Evolutionary conservation across 2,329 filamentous ascomycete species (phyloP), one percentile per base, ranked within the genome.

Genomic region (Helotiales sp.): DNA sequence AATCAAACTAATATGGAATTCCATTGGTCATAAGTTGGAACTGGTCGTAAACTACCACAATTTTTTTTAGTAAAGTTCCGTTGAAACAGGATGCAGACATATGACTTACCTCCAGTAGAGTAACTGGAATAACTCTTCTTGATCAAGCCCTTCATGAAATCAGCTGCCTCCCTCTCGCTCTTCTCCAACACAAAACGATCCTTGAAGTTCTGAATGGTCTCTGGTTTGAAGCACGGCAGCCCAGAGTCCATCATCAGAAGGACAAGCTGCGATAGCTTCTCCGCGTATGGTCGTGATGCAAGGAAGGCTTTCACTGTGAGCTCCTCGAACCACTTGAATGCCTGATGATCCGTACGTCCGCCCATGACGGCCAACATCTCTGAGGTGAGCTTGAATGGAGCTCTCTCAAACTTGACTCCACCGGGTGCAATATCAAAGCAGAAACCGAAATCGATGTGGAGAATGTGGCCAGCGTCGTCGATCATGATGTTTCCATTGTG

Each of bases 401-500:
- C 96, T 26, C 96, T 91, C 83, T 99, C 96, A 77, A 99, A 99
- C 74, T 94, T 95, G 76, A 99, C 93, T 68, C 96, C 96, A 57
- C 96, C 96, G 0, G 96, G 96, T 1, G 94, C 96, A 74, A 99
- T 98, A 77, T 99, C 96, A 81, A 99, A 99, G 82, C 95, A 98
- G 86, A 99, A 99, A 10, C 96, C 96, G 77, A 99, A 99, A 79
- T 99, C 96, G 73, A 99, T 98, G 82, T 99, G 96, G 63, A 99
- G 87, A 75, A 99, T 97, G 80, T 99, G 96, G 3, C 96, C 96
- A 0, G 91, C 92, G 76, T 97, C 95, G 78, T 99, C 95, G 70
- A 99, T 90, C 96, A 99, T 99, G 83, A 99, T 99, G 83, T 99
- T 99, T 69, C 96, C 96, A 79, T 99, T 99, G 82, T 99, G 96